These are phyloP conservation scores for Kazachstania bromeliacearum DNA, from an alignment of 805 yeast species.

Conservation along the genomic window DNA sequence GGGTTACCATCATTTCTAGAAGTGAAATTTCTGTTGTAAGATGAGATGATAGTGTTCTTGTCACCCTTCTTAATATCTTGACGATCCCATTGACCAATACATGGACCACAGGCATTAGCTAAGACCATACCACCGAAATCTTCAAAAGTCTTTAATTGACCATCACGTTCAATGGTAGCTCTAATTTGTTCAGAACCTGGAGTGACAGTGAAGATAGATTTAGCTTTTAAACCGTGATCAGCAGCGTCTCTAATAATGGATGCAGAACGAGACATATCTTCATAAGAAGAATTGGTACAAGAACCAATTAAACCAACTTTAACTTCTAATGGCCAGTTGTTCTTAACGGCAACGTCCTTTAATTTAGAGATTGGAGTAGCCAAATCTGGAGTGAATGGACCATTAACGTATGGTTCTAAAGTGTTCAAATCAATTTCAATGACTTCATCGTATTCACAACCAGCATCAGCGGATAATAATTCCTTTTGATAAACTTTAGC, in stretches of 20 bases:
- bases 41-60: slow-evolving; percentile 92
- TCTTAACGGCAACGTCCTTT: slow-evolving; percentile 70
- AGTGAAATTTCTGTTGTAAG: slow-evolving; percentile 97
- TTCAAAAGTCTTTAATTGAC: slow-evolving; percentile 77
- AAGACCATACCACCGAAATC: slow-evolving; percentile 89
- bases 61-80: slow-evolving; percentile 86
- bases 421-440: slow-evolving; percentile 82
- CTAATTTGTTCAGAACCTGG: slow-evolving; percentile 98
- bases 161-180: slow-evolving; percentile 96
- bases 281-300: slow-evolving; percentile 97
- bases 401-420: slow-evolving; percentile 92
- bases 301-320: slow-evolving; percentile 96
- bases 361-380: slow-evolving; percentile 89
- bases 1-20: slow-evolving; percentile 98
- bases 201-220: slow-evolving; percentile 85
- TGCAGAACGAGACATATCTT: slow-evolving; percentile 96
- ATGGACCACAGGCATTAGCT: slow-evolving; percentile 98
- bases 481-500: slow-evolving; percentile 62
- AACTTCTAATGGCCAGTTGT: slow-evolving; percentile 89
- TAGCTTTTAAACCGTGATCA: slow-evolving; percentile 81
- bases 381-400: slow-evolving; percentile 97
- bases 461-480: slow-evolving; percentile 77
- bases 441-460: slow-evolving; percentile 87
- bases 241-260: slow-evolving; percentile 88
- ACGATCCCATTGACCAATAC: slow-evolving; percentile 99